Conservation (phyloP, 345 rosid genomes). For the Brassica nigra region DNA sequence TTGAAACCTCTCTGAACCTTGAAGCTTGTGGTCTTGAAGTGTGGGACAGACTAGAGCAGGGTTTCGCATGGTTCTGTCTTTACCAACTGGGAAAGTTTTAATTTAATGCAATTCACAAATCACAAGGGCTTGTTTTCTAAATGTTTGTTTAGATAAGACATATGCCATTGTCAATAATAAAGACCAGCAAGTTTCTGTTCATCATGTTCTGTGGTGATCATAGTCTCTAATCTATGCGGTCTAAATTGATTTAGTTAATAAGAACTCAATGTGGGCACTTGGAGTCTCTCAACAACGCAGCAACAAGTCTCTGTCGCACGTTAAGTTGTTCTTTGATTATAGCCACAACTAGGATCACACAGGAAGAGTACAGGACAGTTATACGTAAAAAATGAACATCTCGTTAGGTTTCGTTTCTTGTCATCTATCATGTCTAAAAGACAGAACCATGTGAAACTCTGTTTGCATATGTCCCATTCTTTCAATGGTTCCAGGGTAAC, state of each 20-base stretch:
- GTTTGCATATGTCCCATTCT: neutral
- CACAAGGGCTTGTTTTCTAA: slow-evolving; percentile 28
- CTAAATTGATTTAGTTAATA: neutral
- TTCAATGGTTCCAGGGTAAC: neutral
- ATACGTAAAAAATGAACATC: neutral
- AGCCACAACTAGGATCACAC: neutral
- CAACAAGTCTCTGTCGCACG: slow-evolving; percentile 10
- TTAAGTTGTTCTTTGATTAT: slow-evolving; percentile 10
- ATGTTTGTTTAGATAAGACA: neutral
- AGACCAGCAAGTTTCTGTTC: slow-evolving; percentile 5
- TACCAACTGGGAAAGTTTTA: neutral
- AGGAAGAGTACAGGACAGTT: neutral
- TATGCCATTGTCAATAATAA: neutral
- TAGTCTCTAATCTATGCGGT: slow-evolving; percentile 18
- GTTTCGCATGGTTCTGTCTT: slow-evolving; percentile 32
- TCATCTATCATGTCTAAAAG: neutral
- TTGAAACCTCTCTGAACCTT: slow-evolving; percentile 1
- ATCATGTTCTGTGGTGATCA: slow-evolving; percentile 26
- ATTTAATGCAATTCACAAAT: neutral
- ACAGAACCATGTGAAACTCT: neutral
- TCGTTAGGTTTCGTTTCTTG: neutral
- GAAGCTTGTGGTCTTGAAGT: slow-evolving; percentile 18
- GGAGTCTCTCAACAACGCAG: slow-evolving; percentile 3
- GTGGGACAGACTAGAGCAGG: slow-evolving; percentile 16
- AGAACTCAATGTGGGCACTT: slow-evolving; percentile 12